Conservation (phyloP, 2,329 filamentous ascomycete species). For the Aschersonia sp. region DNA sequence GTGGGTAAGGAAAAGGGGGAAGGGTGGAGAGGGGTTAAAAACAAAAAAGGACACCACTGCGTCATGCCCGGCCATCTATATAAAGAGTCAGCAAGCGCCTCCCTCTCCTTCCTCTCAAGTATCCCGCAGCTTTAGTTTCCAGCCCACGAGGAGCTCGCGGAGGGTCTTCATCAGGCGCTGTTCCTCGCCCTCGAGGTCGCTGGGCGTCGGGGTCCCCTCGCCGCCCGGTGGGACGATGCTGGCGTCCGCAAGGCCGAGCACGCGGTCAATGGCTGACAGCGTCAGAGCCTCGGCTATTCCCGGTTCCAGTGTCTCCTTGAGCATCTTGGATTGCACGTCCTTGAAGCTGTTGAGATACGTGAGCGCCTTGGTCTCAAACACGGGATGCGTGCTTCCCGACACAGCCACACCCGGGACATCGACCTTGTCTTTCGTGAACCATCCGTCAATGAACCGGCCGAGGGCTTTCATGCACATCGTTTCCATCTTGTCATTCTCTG, state of each 20-base stretch:
- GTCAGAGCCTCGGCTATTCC: constrained; percentile 29
- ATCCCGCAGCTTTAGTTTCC: constrained; percentile 22
- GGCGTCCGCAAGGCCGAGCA: constrained; percentile 29
- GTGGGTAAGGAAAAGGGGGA: no score
- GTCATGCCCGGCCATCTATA: no score
- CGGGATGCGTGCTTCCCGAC: constrained; percentile 11
- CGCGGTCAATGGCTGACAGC: constrained; percentile 34
- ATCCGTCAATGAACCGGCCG: constrained; percentile 25
- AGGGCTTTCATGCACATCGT: constrained; percentile 29
- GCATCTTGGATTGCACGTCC: constrained; percentile 25
- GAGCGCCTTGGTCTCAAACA: constrained; percentile 26
- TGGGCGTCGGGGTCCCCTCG: constrained; percentile 10
- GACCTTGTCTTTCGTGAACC: constrained; percentile 21
- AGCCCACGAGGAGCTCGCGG: constrained; percentile 21
- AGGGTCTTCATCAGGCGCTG: constrained; percentile 25
- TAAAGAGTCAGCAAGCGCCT: no score
- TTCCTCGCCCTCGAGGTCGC: constrained; percentile 24
- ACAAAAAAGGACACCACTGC: no score
- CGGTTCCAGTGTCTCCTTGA: constrained; percentile 24
- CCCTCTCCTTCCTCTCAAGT: no score
- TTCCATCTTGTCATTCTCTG: constrained; percentile 31
- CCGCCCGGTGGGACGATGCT: constrained; percentile 23
- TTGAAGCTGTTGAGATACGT: constrained; percentile 29
- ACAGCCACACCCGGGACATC: constrained; percentile 16
- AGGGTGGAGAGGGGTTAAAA: no score